These are phyloP conservation scores for Kazachstania bromeliacearum DNA, from an alignment of 805 yeast genomes.

Conservation along the genomic window DNA sequence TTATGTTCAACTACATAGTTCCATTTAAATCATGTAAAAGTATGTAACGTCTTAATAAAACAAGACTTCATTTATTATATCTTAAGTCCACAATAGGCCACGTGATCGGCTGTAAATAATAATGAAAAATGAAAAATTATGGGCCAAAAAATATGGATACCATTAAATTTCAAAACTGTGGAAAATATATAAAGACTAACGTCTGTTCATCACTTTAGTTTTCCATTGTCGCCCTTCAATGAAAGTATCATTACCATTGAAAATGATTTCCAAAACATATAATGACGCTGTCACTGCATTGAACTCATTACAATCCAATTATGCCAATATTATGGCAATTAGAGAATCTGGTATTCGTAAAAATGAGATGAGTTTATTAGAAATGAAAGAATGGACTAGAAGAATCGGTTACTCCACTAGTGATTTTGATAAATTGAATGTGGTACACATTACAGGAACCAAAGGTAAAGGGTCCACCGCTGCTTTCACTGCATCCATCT, in stretches of 20 bases:
- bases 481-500: conserved; percentile 80
- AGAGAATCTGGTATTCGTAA: conserved; percentile 59
- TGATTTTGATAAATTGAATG: conserved; percentile 66
- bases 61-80: no score
- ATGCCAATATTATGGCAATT: conserved; percentile 77
- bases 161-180: not conserved
- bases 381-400: conserved; percentile 74
- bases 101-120: no score
- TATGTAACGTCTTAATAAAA: not conserved
- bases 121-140: no score
- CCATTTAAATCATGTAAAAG: not conserved
- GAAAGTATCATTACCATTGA: conserved; percentile 13
- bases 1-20: no score
- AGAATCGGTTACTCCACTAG: conserved; percentile 56
- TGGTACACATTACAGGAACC: conserved; percentile 92
- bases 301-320: conserved; percentile 84
- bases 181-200: no score
- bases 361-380: conserved; percentile 64
- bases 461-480: conserved; percentile 98
- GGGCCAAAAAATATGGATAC: not conserved
- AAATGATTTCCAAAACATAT: conserved; percentile 22
- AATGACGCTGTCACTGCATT: conserved; percentile 77
- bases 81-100: no score
- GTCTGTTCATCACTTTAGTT: not conserved
- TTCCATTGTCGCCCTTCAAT: conserved; percentile 3